Conservation (phyloP, 2,329 filamentous ascomycete genomes). For the Colletotrichum sublineola region DNA sequence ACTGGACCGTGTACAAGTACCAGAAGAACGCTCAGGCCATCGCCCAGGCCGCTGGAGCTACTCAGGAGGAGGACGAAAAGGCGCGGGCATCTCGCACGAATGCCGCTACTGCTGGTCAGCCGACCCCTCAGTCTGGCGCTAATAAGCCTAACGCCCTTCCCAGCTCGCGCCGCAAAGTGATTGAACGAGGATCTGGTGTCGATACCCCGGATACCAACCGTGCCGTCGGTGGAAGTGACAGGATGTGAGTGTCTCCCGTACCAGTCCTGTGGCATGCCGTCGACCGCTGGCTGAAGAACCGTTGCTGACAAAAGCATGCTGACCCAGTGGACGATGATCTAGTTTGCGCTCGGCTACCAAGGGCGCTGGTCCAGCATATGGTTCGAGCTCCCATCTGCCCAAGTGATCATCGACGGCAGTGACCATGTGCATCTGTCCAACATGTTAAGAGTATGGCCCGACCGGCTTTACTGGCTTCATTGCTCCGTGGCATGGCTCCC, state of each 20-base stretch:
- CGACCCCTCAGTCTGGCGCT: conserved; percentile 69
- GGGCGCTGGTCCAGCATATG: conserved; percentile 67
- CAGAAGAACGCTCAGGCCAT: conserved; percentile 96
- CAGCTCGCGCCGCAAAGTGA: conserved; percentile 86
- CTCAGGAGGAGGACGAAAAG: conserved; percentile 82
- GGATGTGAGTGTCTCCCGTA: conserved; percentile 97
- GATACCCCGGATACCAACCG: conserved; percentile 81
- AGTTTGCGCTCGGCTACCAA: conserved; percentile 88
- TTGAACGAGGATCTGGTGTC: conserved; percentile 74
- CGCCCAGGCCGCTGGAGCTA: conserved; percentile 77
- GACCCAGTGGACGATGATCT: conserved; percentile 84
- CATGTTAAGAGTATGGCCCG: conserved; percentile 44
- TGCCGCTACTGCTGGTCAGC: conserved; percentile 73
- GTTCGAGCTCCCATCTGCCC: conserved; percentile 57
- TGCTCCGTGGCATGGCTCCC: conserved; percentile 39
- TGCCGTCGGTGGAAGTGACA: conserved; percentile 84
- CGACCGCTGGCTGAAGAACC: conserved; percentile 80
- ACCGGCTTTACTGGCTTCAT: conserved; percentile 33
- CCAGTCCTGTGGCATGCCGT: conserved; percentile 61
- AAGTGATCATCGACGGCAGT: conserved; percentile 55
- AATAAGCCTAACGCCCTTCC: conserved; percentile 81
- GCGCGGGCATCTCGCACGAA: conserved; percentile 76
- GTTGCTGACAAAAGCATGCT: conserved; percentile 80
- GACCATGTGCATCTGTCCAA: conserved; percentile 43
- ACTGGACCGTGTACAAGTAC: conserved; percentile 99